Percentiles rank a stretch among this genome's conserved stretches.
Conservation (phyloP, 2,329 filamentous ascomycete species). For the Sordariomycetes sp. region DNA sequence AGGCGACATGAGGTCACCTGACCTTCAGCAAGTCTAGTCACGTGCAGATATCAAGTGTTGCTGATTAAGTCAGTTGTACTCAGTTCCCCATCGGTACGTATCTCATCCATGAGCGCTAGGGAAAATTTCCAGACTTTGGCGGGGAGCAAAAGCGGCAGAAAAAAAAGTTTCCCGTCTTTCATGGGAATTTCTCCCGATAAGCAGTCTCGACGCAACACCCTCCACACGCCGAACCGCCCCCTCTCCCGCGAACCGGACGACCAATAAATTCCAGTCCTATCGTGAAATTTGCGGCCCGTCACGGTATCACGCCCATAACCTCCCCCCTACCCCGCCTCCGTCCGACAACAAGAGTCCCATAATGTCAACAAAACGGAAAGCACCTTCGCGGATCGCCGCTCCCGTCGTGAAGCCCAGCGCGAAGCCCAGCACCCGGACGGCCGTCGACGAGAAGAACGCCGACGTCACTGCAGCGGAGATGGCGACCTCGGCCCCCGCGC, state of each 20-base stretch:
- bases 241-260: background rate
- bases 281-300: too few relatives aligned
- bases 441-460: constrained; percentile 48
- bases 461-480: constrained; percentile 34
- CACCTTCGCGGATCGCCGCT: constrained; percentile 42
- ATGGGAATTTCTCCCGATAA: constrained; percentile 2
- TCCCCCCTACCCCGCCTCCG: background rate
- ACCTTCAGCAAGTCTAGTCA: background rate
- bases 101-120: background rate
- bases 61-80: background rate
- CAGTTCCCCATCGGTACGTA: background rate
- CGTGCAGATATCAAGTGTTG: background rate
- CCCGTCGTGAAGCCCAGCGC: constrained; percentile 43
- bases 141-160: constrained; percentile 5
- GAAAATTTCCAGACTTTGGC: background rate
- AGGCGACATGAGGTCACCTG: background rate
- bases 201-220: background rate
- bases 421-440: constrained; percentile 35
- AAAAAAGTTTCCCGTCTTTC: constrained; percentile 1
- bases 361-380: constrained; percentile 54
- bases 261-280: background rate
- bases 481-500: constrained; percentile 20
- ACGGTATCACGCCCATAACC: background rate
- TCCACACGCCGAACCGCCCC: background rate
- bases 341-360: background rate